Conservation (phyloP, 2,329 filamentous ascomycete genomes). For the Colletotrichum australisinense region DNA sequence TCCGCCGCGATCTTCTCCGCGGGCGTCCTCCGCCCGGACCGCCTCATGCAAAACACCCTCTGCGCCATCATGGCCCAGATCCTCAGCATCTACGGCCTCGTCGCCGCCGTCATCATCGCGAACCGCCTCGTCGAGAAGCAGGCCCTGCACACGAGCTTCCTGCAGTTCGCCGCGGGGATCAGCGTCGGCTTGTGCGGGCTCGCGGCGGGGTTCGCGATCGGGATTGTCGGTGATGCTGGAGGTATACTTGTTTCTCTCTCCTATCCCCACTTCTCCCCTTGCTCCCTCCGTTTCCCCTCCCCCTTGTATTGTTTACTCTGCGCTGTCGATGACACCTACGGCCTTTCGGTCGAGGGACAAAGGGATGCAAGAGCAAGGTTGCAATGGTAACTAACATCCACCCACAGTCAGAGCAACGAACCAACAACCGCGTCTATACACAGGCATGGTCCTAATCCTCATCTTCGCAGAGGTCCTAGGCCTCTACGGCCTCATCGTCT, state of each 20-base stretch:
- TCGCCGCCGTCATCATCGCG: conserved; percentile 57
- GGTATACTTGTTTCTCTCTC: conserved; percentile 43
- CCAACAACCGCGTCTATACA: conserved; percentile 59
- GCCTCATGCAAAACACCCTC: conserved; percentile 57
- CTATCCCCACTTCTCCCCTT: background rate
- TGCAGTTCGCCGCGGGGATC: conserved; percentile 57
- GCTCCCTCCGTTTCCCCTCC: background rate
- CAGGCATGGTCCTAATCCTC: conserved; percentile 60
- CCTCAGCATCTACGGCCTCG: conserved; percentile 59
- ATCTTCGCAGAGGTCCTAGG: conserved; percentile 60
- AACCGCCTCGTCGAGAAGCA: conserved; percentile 52
- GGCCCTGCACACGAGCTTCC: conserved; percentile 54
- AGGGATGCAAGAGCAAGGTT: no score
- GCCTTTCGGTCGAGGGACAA: background rate
- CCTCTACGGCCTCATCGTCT: conserved; percentile 59
- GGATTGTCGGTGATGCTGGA: conserved; percentile 59
- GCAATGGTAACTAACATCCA: background rate
- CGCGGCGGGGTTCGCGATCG: conserved; percentile 58
- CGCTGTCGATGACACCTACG: background rate
- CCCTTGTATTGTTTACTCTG: background rate
- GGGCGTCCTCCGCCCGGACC: conserved; percentile 56
- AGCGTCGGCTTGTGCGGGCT: conserved; percentile 57
- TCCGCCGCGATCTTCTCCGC: conserved; percentile 55
- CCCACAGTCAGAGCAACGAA: conserved; percentile 54
- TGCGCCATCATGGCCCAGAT: conserved; percentile 61